Conservation (phyloP, 2,329 filamentous ascomycete genomes). For the Metarhizium humberi region DNA sequence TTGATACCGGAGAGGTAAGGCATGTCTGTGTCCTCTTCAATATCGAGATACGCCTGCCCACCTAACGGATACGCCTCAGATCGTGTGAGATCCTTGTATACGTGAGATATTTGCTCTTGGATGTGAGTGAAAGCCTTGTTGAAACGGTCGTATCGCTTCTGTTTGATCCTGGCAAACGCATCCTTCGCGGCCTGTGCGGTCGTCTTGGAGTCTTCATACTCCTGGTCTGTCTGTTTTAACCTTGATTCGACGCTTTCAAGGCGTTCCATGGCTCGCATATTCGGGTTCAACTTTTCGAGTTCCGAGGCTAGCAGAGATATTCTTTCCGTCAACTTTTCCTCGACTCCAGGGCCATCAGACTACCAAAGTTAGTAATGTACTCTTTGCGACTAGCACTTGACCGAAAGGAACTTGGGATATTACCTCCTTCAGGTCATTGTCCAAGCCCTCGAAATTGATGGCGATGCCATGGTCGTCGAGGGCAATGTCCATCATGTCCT, state of each 20-base stretch:
- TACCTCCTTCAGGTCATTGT: constrained; percentile 73
- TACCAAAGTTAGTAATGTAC: constrained; percentile 37
- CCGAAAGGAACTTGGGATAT: constrained; percentile 18
- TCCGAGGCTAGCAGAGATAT: constrained; percentile 67
- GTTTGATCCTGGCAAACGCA: constrained; percentile 75
- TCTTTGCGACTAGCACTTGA: neutral
- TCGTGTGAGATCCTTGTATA: constrained; percentile 92
- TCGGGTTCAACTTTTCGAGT: constrained; percentile 90
- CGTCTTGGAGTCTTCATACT: constrained; percentile 77
- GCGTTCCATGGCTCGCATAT: constrained; percentile 91
- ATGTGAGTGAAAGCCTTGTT: constrained; percentile 94
- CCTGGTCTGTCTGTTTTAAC: constrained; percentile 74
- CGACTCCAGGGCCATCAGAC: constrained; percentile 60
- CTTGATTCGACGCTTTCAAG: constrained; percentile 77
- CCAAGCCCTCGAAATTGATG: constrained; percentile 73
- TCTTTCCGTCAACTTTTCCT: constrained; percentile 68
- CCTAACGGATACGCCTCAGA: constrained; percentile 89
- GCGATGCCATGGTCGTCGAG: constrained; percentile 88
- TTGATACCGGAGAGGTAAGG: constrained; percentile 94
- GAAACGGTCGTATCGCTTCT: constrained; percentile 80
- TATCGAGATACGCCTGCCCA: constrained; percentile 80
- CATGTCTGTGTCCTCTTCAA: constrained; percentile 88
- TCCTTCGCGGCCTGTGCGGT: constrained; percentile 67
- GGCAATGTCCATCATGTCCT: constrained; percentile 50
- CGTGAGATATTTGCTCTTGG: constrained; percentile 82